Base-by-base conservation (phyloP, 2,329 filamentous ascomycete genomes). In the Thelonectria blattea region DNA sequence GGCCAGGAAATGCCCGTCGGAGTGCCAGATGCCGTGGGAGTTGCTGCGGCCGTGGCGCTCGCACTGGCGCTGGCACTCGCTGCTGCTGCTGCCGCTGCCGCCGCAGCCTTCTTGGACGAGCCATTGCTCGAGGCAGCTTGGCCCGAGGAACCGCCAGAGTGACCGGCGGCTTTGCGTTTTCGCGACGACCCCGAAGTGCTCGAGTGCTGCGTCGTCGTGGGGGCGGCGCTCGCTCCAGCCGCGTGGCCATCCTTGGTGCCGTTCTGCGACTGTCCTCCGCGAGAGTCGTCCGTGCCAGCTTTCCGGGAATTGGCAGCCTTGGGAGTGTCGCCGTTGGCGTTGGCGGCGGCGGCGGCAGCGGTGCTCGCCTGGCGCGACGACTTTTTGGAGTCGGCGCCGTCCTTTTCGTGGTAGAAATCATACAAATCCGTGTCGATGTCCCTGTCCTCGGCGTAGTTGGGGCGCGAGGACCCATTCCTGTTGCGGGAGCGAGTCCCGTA, bases 401-500 rank as follows among this genome's bases (percentile, higher is more conserved):
- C 83, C 68, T 82, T 81, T 67, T 84, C 78, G 54, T 80, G 75
- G 72, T 83, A 79, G 74, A 83, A 85, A 71, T 97, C 94, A 75
- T 93, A 92, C 74, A 84, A 78, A 61, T 98, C 95, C 77, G 91
- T 88, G 71, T 98, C 94, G 68, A 93, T 83, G 76, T 97, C 94
- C 78, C 86, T 91, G 77, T 94, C 91, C 79, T 99, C 95, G 52
- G 95, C 94, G 77, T 99, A 99, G 78, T 99, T 99, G 67, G 90
- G 88, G 68, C 95, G 91, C 69, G 90, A 85, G 67, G 85, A 87
- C 71, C 91, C 90, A 59, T 86, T 89, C 72, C 93, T 90, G 78
- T 96, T 96, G 75, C 95, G 91, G 69, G 93, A 97, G 71, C 93
- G 90, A 74, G 95, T 99, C 72, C 94, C 94, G 78, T 99, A 97